Evolutionary conservation across 164 flowering plant species (phyloP), one percentile per base, ranked within the genome.

Genomic region (Taxillus chinensis): DNA sequence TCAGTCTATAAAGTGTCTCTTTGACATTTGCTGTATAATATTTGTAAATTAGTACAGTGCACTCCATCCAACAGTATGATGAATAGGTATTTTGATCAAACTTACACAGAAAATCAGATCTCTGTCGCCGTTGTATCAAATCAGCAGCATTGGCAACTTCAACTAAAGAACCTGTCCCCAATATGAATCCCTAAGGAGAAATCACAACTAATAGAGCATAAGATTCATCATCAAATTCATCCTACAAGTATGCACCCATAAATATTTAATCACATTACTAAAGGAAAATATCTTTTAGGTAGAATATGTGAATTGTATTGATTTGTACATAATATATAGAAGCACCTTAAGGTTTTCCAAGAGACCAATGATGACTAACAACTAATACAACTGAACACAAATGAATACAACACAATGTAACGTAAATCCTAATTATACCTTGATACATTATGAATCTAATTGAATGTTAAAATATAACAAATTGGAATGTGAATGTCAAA

Each of bases 81-180:
- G 27, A 43, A 27, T 60, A 59, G 41, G 57, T 37, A 12, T 39
- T 57, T 52, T 39, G n/a, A 38, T 41, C 16, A 4, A 63, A 64
- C 89, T 79, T 76, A 90, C 98, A 80, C 15, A 61, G 79, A 75
- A 93, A 88, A 40, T 84, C 92, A 12, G 92, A 85, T 10, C 97
- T 90, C 71, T 93, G 97, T 58, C 88, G 72, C n/a, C 79, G 85
- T 65, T 90, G 97, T 67, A 85, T 90, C 76, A 93, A 59, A 77
- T 93, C 97, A 59, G 98, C 98, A 66, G 98, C 98, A 68, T 62
- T 61, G 27, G 96, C 97, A 41, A 42, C 68, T 68, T 79, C 84
- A n/a, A 76, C 74, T 45, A 76, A 75, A 15, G 79, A 68, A 39
- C 83, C 86, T 5, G 83, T 82, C 75, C 89, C 80, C n/a, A 71